Base-by-base conservation (phyloP, 768 basidiomycete species). In the Xerocomellus dryophilus region DNA sequence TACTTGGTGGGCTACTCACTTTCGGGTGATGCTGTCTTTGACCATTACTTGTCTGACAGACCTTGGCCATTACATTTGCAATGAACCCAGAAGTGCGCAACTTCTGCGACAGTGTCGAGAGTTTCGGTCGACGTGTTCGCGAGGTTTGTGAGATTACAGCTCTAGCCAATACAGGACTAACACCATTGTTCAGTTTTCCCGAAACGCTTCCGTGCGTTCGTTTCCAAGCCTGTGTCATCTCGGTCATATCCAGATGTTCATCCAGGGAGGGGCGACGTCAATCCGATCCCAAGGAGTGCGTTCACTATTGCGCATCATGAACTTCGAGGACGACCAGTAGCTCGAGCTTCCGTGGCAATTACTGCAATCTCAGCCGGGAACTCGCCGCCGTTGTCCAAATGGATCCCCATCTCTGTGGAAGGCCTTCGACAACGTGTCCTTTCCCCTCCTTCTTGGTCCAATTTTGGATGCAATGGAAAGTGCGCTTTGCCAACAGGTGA, bases 1-100 rank as follows among this genome's bases (percentile, higher is more conserved):
- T 69, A 12, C 57, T 69, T n/a, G 67, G 68, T 66, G 7, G 32
- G 54, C 6, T 47, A 4, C 17, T 39, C 15, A 17, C 35, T n/a
- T 40, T 40, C 14, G n/a, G 21, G 7, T 14, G 2, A 23, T 43
- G 8, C 40, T 46, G 12, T 35, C 6, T 15, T 40, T 44, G 6
- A 42, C n/a, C 29, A 27, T 27, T 18, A 18, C 8, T 20, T 48
- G 27, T n/a, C 17, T 34, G 32, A 32, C 32, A 69, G 67, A 69
- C 40, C 62, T 69, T 25, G 66, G 66, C 8, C 66, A 69, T 23
- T 40, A 59, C n/a, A 38, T 7, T 1, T 68, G 66, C 43, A 68
- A 68, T 7, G 63, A 69, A 46, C 61, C 62, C 9, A 21, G 12
- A 29, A 8, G 23, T 29, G 48, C 31, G 6, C 36, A 35, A 25